Base-by-base conservation (phyloP, 2,329 filamentous ascomycete genomes). In the Dactylellina leptospora region DNA sequence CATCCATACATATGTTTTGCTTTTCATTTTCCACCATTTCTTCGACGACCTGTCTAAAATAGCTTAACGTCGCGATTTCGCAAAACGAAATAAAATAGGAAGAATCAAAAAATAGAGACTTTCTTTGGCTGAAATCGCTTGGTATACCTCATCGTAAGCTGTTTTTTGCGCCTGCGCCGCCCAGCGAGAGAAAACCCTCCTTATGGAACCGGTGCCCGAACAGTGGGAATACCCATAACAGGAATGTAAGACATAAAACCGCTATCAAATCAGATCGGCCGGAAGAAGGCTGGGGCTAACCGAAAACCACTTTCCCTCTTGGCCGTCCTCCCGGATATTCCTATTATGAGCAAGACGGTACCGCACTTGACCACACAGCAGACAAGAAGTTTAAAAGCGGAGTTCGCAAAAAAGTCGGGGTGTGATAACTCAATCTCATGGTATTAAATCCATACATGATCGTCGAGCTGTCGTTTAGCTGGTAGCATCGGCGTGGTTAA, bases 241-340 rank as follows among this genome's bases (percentile, higher is more conserved):
- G 25, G 50, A 22, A 36, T 55, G 33, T 55, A 42, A 55, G 51
- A 55, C 51, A 40, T 23, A 45, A 40, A 53, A 16, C 54, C 45
- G 38, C 33, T 53, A 44, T 62, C 56, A 58, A 62, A 62, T 56
- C 51, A 61, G 50, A 62, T 62, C 56, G 45, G 56, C 64, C 64
- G 44, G 55, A 69, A 42, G 40, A 47, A 20, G 9, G n/a, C 38
- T 56, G 45, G 38, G 56, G 30, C 42, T 40, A 62, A 33, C 56
- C 64, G 56, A 70, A 36, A 38, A 20, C 25, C 11, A 3, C 22
- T 28, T 33, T n/a, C 27, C 10, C 5, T 36, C 30, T 36, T 28
- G 18, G 18, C 23, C 25, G 5, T 40, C 18, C 18, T n/a, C 10
- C 11, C 28, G 5, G 11, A 11, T n/a, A 13, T 38, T 38, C 16